Conservation (phyloP, 306 rosid species). For the Inga laurina region DNA sequence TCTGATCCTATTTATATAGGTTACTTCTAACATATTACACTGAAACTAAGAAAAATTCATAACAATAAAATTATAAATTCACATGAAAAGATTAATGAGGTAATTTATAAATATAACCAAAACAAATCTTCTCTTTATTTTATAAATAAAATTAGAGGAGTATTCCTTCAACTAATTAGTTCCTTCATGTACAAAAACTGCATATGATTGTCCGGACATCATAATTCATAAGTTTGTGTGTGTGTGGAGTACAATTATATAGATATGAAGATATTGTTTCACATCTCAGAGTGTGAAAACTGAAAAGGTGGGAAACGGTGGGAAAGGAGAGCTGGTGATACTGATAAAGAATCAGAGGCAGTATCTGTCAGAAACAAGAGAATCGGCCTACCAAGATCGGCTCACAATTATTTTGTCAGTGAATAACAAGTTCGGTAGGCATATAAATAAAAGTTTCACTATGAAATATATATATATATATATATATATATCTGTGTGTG, state of each 20-base stretch:
- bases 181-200: not conserved
- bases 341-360: conserved; percentile 28
- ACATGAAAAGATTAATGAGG: no score
- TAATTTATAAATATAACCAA: no score
- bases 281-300: conserved; percentile 26
- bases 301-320: conserved; percentile 22
- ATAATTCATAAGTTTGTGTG: not conserved
- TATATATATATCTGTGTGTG: not conserved
- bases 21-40: no score
- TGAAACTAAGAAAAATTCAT: no score
- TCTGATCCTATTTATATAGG: no score
- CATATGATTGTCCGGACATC: not conserved
- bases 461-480: not conserved
- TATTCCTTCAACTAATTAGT: no score
- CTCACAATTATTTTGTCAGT: conserved; percentile 32
- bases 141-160: no score
- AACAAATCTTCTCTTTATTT: no score
- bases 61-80: no score
- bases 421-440: conserved; percentile 3
- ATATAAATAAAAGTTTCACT: not conserved
- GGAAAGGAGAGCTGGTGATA: conserved; percentile 4
- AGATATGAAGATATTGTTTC: not conserved
- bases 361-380: conserved; percentile 26
- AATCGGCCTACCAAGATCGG: conserved; percentile 29
- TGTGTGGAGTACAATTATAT: not conserved